Base-by-base conservation (phyloP, 495 filamentous ascomycete genomes). In the Astrothelium subdiscretum region DNA sequence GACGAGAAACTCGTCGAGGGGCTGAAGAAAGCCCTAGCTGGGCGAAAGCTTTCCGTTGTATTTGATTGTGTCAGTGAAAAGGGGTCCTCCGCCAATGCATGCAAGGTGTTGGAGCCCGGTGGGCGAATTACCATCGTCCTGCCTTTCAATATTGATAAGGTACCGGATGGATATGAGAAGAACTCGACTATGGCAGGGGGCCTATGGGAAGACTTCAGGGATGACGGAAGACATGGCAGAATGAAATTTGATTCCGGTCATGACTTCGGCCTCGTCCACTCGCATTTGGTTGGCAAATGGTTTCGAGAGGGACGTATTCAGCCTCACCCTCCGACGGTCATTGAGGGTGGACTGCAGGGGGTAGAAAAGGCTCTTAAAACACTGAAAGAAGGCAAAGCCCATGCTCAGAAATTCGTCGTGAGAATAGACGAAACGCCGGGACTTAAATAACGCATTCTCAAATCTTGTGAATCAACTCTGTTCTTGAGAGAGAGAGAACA, bases 11-110 rank as follows among this genome's bases (percentile, higher is more conserved):
- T 70, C 11, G 59, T 61, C 3, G 31, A 68, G 20, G 65, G 64
- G 2, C 67, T 79, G 40, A 71, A 74, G 32, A 66, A 67, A 4
- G 73, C 71, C 2, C 66, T 77, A 13, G n/a, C 12, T 1, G 57
- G 60, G 10, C 32, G 43, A 4, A 20, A 44, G 24, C 58, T 63
- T 3, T 31, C 58, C 38, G 42, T 62, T 32, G 62, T 59, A 20
- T 62, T 62, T 32, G 63, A 65, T 29, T 54, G 48, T 29, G 48
- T 54, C 2, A 54, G 48, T 29, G 48, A 54, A 29, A 54, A 54
- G 15, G 48, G 48, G 22, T 54, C 48, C 6, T 54, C 48, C 20
- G 48, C 48, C 10, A 54, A 54, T 29, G 48, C 48, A 12, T 54
- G 48, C 2, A 26, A 54, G 48, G 48, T 54, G 4, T 24, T 54